Evolutionary conservation across 257 asterid species (phyloP).

Genomic region (Thymus quinquecostatus): DNA sequence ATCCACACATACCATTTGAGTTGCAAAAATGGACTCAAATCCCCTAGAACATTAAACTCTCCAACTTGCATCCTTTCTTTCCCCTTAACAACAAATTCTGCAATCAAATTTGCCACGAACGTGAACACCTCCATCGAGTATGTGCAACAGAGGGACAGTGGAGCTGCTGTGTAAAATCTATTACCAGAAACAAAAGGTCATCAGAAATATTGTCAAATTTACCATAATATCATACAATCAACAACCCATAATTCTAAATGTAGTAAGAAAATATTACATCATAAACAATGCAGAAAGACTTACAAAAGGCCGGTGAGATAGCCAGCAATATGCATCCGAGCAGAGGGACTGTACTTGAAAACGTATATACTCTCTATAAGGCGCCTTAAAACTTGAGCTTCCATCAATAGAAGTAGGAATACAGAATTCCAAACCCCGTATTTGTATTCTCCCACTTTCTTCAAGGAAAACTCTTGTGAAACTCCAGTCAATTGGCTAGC

Average conservation of each 20-base stretch:
- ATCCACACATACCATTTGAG: too few species aligned
- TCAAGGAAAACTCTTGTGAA: conserved; percentile 49
- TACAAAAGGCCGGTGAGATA: conserved; percentile 76
- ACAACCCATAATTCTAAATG: background rate
- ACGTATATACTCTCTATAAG: conserved; percentile 81
- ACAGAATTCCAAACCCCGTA: conserved; percentile 64
- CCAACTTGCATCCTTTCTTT: conserved; percentile 55
- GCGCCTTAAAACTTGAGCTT: conserved; percentile 76
- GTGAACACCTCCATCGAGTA: conserved; percentile 59
- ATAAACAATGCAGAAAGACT: conserved; percentile 37
- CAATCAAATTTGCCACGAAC: conserved; percentile 42
- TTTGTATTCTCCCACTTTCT: conserved; percentile 38
- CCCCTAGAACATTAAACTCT: conserved; percentile 39
- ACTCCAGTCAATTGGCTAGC: conserved; percentile 72
- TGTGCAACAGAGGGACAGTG: conserved; percentile 79
- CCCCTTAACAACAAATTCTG: conserved; percentile 66
- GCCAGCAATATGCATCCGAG: conserved; percentile 82
- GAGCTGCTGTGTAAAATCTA: conserved; percentile 87
- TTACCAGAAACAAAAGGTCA: conserved; percentile 35
- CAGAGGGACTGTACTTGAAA: conserved; percentile 80
- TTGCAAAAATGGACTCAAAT: too few species aligned
- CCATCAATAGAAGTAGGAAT: conserved; percentile 82
- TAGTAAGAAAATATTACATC: background rate
- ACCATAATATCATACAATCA: conserved; percentile 5
- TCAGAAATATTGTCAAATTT: conserved; percentile 16